These are phyloP conservation scores for Cladophialophora bantiana DNA, from an alignment of 2,329 filamentous ascomycete genomes.

Conservation along the genomic window DNA sequence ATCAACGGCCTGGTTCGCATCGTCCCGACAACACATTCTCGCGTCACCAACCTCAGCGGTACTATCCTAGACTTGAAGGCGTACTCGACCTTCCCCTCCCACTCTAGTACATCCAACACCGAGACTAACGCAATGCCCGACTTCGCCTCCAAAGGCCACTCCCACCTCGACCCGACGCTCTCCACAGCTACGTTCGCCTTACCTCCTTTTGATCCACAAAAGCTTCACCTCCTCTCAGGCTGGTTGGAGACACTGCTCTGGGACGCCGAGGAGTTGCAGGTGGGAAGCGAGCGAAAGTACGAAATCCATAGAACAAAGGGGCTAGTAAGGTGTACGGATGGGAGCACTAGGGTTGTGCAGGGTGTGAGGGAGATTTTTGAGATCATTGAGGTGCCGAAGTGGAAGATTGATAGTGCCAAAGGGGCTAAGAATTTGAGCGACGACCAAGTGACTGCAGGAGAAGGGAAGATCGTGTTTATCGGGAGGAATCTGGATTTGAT, in stretches of 20 bases:
- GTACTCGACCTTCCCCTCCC: constrained; percentile 79
- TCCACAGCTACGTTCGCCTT: constrained; percentile 79
- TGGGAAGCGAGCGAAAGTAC: constrained; percentile 55
- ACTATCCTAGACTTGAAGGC: constrained; percentile 89
- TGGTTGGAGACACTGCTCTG: constrained; percentile 87
- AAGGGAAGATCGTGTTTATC: constrained; percentile 56
- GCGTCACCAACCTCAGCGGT: constrained; percentile 82
- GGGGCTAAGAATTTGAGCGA: neutral
- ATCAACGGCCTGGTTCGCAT: constrained; percentile 92
- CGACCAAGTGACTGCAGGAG: neutral
- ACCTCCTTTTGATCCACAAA: constrained; percentile 62
- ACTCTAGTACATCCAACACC: constrained; percentile 38
- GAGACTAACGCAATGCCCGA: constrained; percentile 58
- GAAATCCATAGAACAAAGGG: constrained; percentile 92
- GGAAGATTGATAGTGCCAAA: constrained; percentile 41
- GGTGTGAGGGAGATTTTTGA: constrained; percentile 95
- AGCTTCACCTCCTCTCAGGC: constrained; percentile 72
- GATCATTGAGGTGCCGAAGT: constrained; percentile 67
- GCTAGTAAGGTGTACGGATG: constrained; percentile 64
- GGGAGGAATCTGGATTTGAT: constrained; percentile 50
- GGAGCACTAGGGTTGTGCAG: constrained; percentile 78
- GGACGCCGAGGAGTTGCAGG: constrained; percentile 56
- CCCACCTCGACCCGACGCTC: constrained; percentile 88
- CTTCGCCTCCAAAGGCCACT: constrained; percentile 78
- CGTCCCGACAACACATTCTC: constrained; percentile 79